A percentile compares a stretch with the other conserved stretches of the same genome.
These are phyloP conservation scores for Coffea humblotiana DNA, from an alignment of 305 asterid genomes.

Conservation along the genomic window DNA sequence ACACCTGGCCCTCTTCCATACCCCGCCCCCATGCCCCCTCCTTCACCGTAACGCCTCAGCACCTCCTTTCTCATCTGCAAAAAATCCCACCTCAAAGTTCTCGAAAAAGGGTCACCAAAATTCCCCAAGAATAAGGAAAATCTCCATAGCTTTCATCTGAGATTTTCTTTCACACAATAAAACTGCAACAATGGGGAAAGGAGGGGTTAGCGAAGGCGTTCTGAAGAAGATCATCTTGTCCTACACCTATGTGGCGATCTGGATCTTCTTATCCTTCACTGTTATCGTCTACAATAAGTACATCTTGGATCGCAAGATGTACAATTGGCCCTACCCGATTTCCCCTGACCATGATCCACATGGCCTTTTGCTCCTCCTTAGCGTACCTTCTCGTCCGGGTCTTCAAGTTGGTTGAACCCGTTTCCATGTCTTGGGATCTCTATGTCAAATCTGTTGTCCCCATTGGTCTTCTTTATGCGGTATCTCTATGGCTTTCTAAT, in stretches of 20 bases:
- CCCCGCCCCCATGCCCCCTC: background rate
- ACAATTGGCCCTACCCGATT: slow-evolving; percentile 75
- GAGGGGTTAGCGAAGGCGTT: slow-evolving; percentile 54
- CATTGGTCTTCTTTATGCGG: slow-evolving; percentile 66
- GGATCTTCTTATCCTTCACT: slow-evolving; percentile 70
- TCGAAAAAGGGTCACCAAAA: background rate
- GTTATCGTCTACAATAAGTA: slow-evolving; percentile 76
- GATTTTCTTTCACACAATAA: background rate
- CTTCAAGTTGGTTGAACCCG: slow-evolving; percentile 64
- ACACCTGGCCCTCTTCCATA: background rate
- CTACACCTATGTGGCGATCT: slow-evolving; percentile 55
- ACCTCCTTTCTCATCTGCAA: too few species aligned
- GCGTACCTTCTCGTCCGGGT: slow-evolving; percentile 64
- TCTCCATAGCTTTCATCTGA: background rate
- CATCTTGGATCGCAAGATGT: slow-evolving; percentile 65
- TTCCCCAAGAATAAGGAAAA: background rate
- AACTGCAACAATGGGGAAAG: slow-evolving; percentile 38
- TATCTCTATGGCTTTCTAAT: slow-evolving; percentile 77
- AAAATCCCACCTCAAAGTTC: background rate
- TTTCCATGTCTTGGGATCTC: slow-evolving; percentile 50
- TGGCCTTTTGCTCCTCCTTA: slow-evolving; percentile 66
- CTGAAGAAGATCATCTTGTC: slow-evolving; percentile 56
- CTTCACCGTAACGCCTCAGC: slow-evolving; percentile 1
- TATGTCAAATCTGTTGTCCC: slow-evolving; percentile 68
- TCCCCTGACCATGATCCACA: slow-evolving; percentile 82